Conservation (phyloP, 1,284 basidiomycete species). For the Apiotrichum mycotoxinovorans region DNA sequence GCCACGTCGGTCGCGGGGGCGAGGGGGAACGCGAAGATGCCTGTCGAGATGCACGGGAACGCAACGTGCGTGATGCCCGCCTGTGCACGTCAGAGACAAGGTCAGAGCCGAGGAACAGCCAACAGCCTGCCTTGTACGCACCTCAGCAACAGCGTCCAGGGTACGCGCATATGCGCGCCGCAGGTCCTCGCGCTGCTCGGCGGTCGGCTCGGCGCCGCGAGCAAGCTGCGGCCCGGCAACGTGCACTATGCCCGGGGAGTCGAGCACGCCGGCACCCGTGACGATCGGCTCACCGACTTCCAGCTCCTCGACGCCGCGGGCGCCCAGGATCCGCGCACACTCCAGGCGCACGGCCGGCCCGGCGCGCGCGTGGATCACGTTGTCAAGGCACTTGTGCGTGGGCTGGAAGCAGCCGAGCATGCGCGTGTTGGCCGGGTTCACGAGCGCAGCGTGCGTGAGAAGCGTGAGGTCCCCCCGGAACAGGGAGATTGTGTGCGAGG, state of each 20-base stretch:
- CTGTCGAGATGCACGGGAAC: constrained; percentile 20
- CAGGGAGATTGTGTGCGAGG: not conserved
- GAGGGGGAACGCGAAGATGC: constrained; percentile 14
- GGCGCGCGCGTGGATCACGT: constrained; percentile 12
- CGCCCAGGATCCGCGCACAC: constrained; percentile 3
- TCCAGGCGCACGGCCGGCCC: constrained; percentile 10
- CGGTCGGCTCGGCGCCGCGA: not conserved
- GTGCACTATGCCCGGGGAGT: constrained; percentile 6
- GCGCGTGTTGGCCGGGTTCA: constrained; percentile 12
- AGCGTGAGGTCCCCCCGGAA: constrained; percentile 1
- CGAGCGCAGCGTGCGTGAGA: constrained; percentile 4
- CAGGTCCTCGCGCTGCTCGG: not conserved
- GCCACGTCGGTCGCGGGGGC: constrained; percentile 6
- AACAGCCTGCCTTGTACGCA: not conserved
- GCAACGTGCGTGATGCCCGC: constrained; percentile 10
- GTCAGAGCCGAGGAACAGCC: no score
- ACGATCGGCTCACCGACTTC: constrained; percentile 1
- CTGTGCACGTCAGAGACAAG: not conserved
- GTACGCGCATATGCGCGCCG: not conserved
- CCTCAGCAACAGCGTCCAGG: not conserved
- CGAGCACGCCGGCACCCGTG: constrained; percentile 5
- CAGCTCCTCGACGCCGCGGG: not conserved
- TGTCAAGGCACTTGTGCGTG: constrained; percentile 14
- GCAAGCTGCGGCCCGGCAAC: constrained; percentile 11
- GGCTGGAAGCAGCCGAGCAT: constrained; percentile 22